A percentile compares a stretch with the other conserved stretches of the same genome.
Evolutionary conservation across 129 eudicot species (phyloP).

Genomic region (Calendula officinalis): DNA sequence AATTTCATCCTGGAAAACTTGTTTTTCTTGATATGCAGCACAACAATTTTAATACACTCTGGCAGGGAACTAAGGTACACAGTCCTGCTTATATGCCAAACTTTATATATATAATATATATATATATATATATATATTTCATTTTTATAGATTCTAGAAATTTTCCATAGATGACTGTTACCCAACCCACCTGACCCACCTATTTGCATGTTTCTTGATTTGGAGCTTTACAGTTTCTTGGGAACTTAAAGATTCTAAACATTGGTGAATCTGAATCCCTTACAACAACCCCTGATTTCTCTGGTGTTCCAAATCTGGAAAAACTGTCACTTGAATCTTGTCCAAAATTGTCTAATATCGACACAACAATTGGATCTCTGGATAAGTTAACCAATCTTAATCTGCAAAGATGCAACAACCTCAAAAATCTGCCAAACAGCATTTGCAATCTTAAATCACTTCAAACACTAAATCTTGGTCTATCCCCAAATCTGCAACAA

Average conservation of each 20-base stretch:
- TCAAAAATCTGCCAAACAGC: constrained; percentile 11
- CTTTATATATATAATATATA: too few relatives aligned
- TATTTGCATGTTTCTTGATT: constrained; percentile 7
- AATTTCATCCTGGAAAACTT: constrained; percentile 9
- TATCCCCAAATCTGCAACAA: constrained; percentile 21
- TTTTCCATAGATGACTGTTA: too few relatives aligned
- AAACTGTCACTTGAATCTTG: constrained; percentile 5
- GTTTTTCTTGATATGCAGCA: constrained; percentile 18
- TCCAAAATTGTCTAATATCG: constrained; percentile 12
- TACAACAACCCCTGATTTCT: constrained; percentile 23
- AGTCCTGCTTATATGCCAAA: background rate
- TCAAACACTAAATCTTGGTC: background rate
- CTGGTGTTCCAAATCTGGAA: constrained; percentile 14
- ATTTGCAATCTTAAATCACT: constrained; percentile 13
- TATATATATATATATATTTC: background rate
- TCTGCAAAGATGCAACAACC: background rate
- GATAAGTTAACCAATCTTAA: background rate
- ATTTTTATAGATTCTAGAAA: background rate
- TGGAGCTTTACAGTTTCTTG: constrained; percentile 21
- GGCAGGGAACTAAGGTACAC: constrained; percentile 18
- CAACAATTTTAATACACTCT: constrained; percentile 2
- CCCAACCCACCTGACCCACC: background rate
- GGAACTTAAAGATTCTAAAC: constrained; percentile 22
- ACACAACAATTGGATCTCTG: constrained; percentile 16
- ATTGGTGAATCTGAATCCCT: constrained; percentile 10